Evolutionary conservation across 345 rosid species (phyloP).

Genomic region (Pelargonium nanum): DNA sequence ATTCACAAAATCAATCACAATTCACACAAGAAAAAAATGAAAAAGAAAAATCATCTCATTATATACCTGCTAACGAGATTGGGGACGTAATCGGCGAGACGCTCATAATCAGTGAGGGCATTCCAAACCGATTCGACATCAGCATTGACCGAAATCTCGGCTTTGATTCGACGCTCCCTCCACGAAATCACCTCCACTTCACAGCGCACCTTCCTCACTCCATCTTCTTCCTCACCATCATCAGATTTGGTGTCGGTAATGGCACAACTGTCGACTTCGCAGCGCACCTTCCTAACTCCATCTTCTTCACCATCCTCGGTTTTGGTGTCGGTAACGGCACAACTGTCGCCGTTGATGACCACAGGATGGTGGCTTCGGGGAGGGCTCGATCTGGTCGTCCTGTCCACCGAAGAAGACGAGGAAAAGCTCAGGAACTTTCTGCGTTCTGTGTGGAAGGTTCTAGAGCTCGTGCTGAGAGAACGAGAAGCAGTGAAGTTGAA

Average conservation of each 20-base stretch:
- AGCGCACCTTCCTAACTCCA: slow-evolving; percentile 41
- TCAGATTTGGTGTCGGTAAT: background rate
- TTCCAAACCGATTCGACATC: slow-evolving; percentile 70
- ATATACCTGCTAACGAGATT: slow-evolving; percentile 72
- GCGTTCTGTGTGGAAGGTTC: background rate
- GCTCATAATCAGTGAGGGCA: slow-evolving; percentile 87
- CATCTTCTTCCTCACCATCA: slow-evolving; percentile 17
- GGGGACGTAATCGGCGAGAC: slow-evolving; percentile 85
- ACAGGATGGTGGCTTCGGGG: background rate
- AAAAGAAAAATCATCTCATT: background rate
- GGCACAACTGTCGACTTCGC: slow-evolving; percentile 29
- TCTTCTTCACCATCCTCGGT: background rate
- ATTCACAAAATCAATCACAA: background rate
- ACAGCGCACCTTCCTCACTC: slow-evolving; percentile 48
- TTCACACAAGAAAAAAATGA: background rate
- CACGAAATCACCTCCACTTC: slow-evolving; percentile 83
- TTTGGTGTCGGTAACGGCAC: background rate
- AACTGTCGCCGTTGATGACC: background rate
- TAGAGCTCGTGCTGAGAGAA: background rate
- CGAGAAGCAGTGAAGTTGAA: background rate
- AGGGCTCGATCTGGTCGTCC: background rate
- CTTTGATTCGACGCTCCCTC: slow-evolving; percentile 78
- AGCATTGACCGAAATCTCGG: slow-evolving; percentile 47
- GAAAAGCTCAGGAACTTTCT: background rate
- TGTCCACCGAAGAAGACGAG: background rate